These are phyloP conservation scores for Brassica carinata DNA, from an alignment of 345 rosid genomes.

Conservation along the genomic window DNA sequence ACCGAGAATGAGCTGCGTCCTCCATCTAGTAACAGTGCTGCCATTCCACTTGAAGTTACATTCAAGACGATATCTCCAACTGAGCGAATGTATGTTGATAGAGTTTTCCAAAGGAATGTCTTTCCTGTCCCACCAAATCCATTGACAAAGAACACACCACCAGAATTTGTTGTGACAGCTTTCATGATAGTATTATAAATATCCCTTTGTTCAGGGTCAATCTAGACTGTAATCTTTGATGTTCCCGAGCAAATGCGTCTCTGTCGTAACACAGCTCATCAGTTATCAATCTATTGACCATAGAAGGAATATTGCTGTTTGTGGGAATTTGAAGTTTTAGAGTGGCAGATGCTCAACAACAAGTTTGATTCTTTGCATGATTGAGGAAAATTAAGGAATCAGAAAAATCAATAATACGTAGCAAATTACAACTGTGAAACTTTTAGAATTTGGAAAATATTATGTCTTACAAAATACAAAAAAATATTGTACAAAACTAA, in stretches of 20 bases:
- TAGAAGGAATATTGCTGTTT: neutral
- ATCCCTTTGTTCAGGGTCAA: neutral
- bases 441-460: neutral
- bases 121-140: neutral
- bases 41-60: neutral
- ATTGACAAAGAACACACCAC: neutral
- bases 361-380: neutral
- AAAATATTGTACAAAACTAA: neutral
- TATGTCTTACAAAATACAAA: neutral
- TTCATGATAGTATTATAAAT: neutral
- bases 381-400: neutral
- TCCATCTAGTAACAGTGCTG: neutral
- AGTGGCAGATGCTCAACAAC: neutral
- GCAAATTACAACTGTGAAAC: neutral
- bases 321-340: no score
- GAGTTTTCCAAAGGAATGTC: neutral
- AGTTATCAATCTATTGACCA: neutral
- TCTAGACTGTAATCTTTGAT: neutral
- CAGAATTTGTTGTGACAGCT: neutral
- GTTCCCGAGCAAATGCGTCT: neutral
- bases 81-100: neutral
- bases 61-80: neutral
- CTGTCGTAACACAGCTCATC: neutral
- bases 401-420: neutral
- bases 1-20: conserved; percentile 2